Conservation (phyloP, 2,329 filamentous ascomycete genomes). For the Botrytis deweyae region DNA sequence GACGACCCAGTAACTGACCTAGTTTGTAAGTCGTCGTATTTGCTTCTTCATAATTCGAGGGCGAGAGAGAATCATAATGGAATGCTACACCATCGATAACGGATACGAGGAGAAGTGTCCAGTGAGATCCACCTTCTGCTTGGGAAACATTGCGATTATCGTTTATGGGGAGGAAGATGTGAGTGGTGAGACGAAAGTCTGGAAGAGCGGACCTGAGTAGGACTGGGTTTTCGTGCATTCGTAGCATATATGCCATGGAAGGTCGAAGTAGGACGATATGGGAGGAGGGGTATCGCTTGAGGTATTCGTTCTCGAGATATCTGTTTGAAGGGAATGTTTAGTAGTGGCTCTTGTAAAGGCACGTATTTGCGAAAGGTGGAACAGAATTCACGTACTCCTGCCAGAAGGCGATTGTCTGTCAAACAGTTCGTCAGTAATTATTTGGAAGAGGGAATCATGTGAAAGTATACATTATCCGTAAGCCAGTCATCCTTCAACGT, state of each 20-base stretch:
- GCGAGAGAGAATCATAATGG: slow-evolving; percentile 87
- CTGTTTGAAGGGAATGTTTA: slow-evolving; percentile 40
- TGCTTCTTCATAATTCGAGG: slow-evolving; percentile 74
- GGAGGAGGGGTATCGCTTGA: slow-evolving; percentile 75
- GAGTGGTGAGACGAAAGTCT: slow-evolving; percentile 75
- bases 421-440: slow-evolving; percentile 23
- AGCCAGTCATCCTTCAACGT: slow-evolving; percentile 91
- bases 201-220: slow-evolving; percentile 69
- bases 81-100: slow-evolving; percentile 88
- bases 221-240: slow-evolving; percentile 64
- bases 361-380: slow-evolving; percentile 6
- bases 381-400: slow-evolving; percentile 68
- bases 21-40: slow-evolving; percentile 68
- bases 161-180: slow-evolving; percentile 95
- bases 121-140: slow-evolving; percentile 90
- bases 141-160: slow-evolving; percentile 73
- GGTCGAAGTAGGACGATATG: slow-evolving; percentile 89
- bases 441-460: slow-evolving; percentile 7
- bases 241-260: slow-evolving; percentile 87
- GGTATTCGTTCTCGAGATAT: slow-evolving; percentile 86
- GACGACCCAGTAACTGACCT: slow-evolving; percentile 62
- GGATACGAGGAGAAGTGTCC: slow-evolving; percentile 88
- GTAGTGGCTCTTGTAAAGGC: slow-evolving; percentile 29
- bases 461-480: slow-evolving; percentile 74
- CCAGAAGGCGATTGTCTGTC: slow-evolving; percentile 92